A percentile compares a stretch with the other conserved stretches of the same genome.
Conservation (phyloP, 805 yeast species). For the Wickerhamomyces alni region DNA sequence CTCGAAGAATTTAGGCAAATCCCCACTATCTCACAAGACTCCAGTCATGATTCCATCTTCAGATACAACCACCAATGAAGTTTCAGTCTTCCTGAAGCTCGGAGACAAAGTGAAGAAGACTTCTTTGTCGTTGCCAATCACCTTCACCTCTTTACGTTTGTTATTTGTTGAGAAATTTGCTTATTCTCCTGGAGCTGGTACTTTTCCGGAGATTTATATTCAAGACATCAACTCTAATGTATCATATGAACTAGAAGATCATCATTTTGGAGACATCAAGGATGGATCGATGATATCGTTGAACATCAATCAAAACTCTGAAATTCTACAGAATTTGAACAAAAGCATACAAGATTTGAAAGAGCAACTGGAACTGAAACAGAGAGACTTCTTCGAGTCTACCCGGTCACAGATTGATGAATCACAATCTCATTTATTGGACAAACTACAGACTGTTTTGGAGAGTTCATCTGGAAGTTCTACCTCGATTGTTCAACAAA, state of each 20-base stretch:
- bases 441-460: slow-evolving; percentile 11
- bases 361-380: slow-evolving; percentile 9
- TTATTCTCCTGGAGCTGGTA: slow-evolving; percentile 63
- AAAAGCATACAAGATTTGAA: slow-evolving; percentile 15
- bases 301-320: slow-evolving; percentile 37
- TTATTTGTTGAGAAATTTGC: slow-evolving; percentile 85
- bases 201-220: slow-evolving; percentile 76
- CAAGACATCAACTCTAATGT: slow-evolving; percentile 54
- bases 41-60: background rate
- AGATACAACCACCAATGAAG: background rate
- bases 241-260: slow-evolving; percentile 78
- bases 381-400: slow-evolving; percentile 10
- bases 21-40: slow-evolving; percentile 4
- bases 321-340: slow-evolving; percentile 9
- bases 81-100: slow-evolving; percentile 41
- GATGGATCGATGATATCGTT: slow-evolving; percentile 57
- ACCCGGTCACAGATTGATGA: slow-evolving; percentile 21
- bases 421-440: slow-evolving; percentile 13
- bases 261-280: slow-evolving; percentile 47
- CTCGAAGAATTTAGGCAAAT: slow-evolving; percentile 10
- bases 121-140: slow-evolving; percentile 22
- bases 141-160: slow-evolving; percentile 46
- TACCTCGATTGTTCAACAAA: slow-evolving; percentile 1
- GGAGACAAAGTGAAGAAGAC: slow-evolving; percentile 53
- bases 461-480: slow-evolving; percentile 4